phyloP scores from a whole-genome alignment of 345 rosid species.

The Schrenkiella parvula region DNA sequence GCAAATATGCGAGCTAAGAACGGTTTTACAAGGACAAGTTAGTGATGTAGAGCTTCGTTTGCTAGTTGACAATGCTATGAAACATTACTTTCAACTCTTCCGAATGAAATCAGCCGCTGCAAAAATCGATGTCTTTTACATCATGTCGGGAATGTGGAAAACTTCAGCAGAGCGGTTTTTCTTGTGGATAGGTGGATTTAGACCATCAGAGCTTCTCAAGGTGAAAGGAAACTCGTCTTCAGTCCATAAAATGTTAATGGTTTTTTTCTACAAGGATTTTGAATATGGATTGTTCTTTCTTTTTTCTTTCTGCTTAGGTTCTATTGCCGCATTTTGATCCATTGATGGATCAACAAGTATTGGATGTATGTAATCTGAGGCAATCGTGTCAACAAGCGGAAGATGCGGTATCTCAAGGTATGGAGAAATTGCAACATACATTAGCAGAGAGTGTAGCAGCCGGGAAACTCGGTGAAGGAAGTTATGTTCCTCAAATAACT shows the following conservation, averaged over 20 bases:
- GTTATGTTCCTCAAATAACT: conserved; percentile 47
- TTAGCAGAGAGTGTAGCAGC: conserved; percentile 66
- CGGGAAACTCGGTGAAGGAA: conserved; percentile 55
- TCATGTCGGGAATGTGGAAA: conserved; percentile 90
- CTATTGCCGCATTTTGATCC: conserved; percentile 67
- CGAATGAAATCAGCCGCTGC: conserved; percentile 75
- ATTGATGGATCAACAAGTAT: conserved; percentile 55
- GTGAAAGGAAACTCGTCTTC: conserved; percentile 27
- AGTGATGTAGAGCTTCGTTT: conserved; percentile 58
- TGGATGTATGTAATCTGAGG: conserved; percentile 45
- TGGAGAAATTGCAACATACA: conserved; percentile 77
- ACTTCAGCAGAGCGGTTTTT: conserved; percentile 87
- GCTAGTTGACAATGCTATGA: conserved; percentile 63
- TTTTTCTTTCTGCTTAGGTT: conserved; percentile 43
- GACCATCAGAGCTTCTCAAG: conserved; percentile 93
- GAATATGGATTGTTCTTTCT: not conserved
- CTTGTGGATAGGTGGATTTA: conserved; percentile 94
- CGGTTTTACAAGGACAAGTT: conserved; percentile 54
- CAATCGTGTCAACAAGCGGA: conserved; percentile 94
- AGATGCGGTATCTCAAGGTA: conserved; percentile 91
- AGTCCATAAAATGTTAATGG: not conserved
- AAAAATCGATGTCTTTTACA: conserved; percentile 69
- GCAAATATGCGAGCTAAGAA: conserved; percentile 56
- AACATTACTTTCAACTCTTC: conserved; percentile 79
- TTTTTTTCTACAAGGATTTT: not conserved